phyloP scores from a whole-genome alignment of 2,329 filamentous ascomycete species.

The Pseudonectria foliicola region DNA sequence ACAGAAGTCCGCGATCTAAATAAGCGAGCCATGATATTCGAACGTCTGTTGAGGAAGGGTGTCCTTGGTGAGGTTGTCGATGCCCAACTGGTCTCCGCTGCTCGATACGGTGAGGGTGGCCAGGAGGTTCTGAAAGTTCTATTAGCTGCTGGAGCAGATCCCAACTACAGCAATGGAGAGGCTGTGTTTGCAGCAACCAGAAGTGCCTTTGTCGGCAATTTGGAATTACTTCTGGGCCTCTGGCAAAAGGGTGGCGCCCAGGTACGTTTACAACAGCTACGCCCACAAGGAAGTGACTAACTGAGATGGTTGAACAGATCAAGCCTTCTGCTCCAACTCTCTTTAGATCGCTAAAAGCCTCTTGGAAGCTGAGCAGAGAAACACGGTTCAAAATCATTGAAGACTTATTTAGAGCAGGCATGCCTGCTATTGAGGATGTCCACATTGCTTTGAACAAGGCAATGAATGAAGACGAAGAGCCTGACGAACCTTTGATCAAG shows the following conservation, averaged over 20 bases:
- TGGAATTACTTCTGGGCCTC: slow-evolving; percentile 46
- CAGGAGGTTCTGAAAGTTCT: slow-evolving; percentile 43
- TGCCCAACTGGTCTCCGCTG: slow-evolving; percentile 45
- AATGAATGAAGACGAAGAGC: slow-evolving; percentile 46
- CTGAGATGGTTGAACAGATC: slow-evolving; percentile 26
- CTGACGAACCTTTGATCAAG: slow-evolving; percentile 39
- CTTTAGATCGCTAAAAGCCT: slow-evolving; percentile 44
- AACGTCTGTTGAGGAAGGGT: slow-evolving; percentile 42
- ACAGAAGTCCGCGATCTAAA: slow-evolving; percentile 44
- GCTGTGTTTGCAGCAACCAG: slow-evolving; percentile 47
- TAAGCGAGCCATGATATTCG: slow-evolving; percentile 42
- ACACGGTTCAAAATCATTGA: slow-evolving; percentile 40
- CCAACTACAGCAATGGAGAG: slow-evolving; percentile 48
- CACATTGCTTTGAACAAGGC: slow-evolving; percentile 44
- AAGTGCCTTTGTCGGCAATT: slow-evolving; percentile 41
- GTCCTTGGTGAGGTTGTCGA: slow-evolving; percentile 45
- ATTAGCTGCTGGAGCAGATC: slow-evolving; percentile 45
- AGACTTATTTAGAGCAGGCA: slow-evolving; percentile 45
- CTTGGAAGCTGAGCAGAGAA: slow-evolving; percentile 43
- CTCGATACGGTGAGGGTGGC: slow-evolving; percentile 42
- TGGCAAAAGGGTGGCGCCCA: slow-evolving; percentile 34
- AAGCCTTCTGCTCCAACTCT: slow-evolving; percentile 41
- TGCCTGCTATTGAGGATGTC: slow-evolving; percentile 41
- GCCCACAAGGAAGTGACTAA: slow-evolving; percentile 6
- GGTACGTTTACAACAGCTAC: slow-evolving; percentile 23